Base-by-base conservation (phyloP, 345 rosid genomes). In the Kernera saxatilis region DNA sequence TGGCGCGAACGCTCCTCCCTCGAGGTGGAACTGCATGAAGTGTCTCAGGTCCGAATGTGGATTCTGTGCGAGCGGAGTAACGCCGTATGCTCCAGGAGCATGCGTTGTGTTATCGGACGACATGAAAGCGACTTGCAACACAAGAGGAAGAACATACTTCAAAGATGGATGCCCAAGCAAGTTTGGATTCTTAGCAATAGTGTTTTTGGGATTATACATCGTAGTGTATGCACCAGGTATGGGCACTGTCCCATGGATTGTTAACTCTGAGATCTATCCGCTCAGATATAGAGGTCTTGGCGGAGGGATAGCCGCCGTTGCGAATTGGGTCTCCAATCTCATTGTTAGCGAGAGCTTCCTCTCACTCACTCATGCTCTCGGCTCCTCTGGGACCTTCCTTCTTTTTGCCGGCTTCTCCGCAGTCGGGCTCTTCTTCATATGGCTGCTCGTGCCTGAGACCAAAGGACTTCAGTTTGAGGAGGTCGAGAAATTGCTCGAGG, bases 221-320 rank as follows among this genome's bases (percentile, higher is more conserved):
- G 55, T 93, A 13, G 49, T 66, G 18, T 93, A 85, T 44, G 80
- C 98, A 0, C 98, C 97, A 0, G 92, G 98, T 12, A 91, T 91
- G 92, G 97, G 97, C 2, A 85, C 94, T 0, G 89, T 75, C n/a
- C 97, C 96, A 0, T 86, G 96, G 98, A 85, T 90, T n/a, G 84
- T 91, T 4, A 93, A 91, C 84, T 90, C 98, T 9, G 97, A 93
- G 85, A 93, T 93, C 13, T 93, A 93, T 59, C 98, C 97, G 0
- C 71, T 90, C 23, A 77, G 84, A 52, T 93, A 90, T 67, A 81
- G 96, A 80, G 98, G 97, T 0, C n/a, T 86, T 6, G 92, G 97
- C 0, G 98, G 93, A 69, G 97, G 94, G 3, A 85, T 93, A 3
- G 96, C 93, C 0, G 96, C 96, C 0, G 93, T 90, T 2, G 29